phyloP scores from a whole-genome alignment of 2,329 filamentous ascomycete species.

The Penicillium sp. region DNA sequence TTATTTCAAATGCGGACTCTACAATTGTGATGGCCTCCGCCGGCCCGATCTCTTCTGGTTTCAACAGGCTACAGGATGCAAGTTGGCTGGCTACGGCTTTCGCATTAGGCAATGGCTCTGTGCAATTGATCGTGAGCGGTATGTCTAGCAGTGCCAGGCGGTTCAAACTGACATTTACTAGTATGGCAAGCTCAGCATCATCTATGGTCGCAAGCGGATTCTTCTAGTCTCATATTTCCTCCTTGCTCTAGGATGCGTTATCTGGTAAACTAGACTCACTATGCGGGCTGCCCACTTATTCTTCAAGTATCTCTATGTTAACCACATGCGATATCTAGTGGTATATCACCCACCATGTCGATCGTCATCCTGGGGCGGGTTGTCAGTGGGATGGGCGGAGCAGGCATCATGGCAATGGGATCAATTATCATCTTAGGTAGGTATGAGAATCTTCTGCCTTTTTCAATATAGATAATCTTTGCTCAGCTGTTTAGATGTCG shows the following conservation, averaged over 20 bases:
- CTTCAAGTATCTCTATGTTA: neutral
- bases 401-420: constrained; percentile 43
- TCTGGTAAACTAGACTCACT: constrained; percentile 25
- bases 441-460: neutral
- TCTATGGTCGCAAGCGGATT: constrained; percentile 47
- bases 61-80: constrained; percentile 45
- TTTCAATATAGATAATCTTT: no score
- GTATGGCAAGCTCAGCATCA: constrained; percentile 52
- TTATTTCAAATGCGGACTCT: constrained; percentile 2
- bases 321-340: constrained; percentile 19
- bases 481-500: constrained; percentile 37
- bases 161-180: constrained; percentile 8
- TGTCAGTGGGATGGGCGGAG: constrained; percentile 42
- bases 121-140: constrained; percentile 35
- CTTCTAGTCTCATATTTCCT: constrained; percentile 43
- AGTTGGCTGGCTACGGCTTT: constrained; percentile 51
- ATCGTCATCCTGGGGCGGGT: constrained; percentile 40
- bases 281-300: no score
- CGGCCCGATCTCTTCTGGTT: constrained; percentile 46
- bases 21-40: neutral
- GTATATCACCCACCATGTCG: constrained; percentile 33
- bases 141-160: neutral
- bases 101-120: constrained; percentile 44
- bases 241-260: constrained; percentile 13
- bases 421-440: constrained; percentile 45